Conservation (phyloP, 176 grass and related monocot genomes). For the Echinochloa phyllopogon region DNA sequence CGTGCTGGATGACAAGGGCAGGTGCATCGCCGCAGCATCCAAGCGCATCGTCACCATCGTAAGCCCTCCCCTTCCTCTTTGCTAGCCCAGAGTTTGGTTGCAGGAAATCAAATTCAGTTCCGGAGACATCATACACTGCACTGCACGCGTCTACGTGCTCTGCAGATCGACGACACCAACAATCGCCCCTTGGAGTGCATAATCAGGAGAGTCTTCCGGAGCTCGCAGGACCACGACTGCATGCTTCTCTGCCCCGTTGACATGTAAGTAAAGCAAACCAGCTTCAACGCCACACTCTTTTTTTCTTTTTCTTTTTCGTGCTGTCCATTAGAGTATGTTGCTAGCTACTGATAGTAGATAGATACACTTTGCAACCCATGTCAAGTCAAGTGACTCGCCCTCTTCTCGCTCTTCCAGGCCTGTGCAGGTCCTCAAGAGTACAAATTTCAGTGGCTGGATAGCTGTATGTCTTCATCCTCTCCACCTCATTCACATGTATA, state of each 20-base stretch:
- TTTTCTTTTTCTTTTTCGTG: too few species aligned
- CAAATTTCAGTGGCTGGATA: slow-evolving; percentile 88
- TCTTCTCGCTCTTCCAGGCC: slow-evolving; percentile 59
- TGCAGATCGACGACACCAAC: slow-evolving; percentile 82
- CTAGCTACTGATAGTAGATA: neutral
- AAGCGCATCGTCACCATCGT: slow-evolving; percentile 84
- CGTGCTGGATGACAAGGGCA: slow-evolving; percentile 75
- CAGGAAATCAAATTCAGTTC: too few species aligned
- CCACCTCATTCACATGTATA: neutral
- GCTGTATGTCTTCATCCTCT: slow-evolving; percentile 54
- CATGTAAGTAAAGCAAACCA: slow-evolving; percentile 47
- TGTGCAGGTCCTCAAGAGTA: slow-evolving; percentile 89
- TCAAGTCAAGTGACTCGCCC: neutral
- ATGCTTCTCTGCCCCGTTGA: slow-evolving; percentile 94
- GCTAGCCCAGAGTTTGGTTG: too few species aligned
- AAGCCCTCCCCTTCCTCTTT: neutral
- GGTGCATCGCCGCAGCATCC: slow-evolving; percentile 73
- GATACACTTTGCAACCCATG: too few species aligned
- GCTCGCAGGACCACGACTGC: slow-evolving; percentile 75
- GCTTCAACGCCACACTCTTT: neutral
- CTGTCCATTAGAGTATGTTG: neutral
- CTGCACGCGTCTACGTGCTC: neutral
- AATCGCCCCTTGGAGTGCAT: slow-evolving; percentile 85
- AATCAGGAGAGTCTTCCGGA: slow-evolving; percentile 84
- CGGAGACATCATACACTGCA: too few species aligned